These are phyloP conservation scores for Nadsonia fulvescens DNA, from an alignment of 805 yeast genomes.

Conservation along the genomic window DNA sequence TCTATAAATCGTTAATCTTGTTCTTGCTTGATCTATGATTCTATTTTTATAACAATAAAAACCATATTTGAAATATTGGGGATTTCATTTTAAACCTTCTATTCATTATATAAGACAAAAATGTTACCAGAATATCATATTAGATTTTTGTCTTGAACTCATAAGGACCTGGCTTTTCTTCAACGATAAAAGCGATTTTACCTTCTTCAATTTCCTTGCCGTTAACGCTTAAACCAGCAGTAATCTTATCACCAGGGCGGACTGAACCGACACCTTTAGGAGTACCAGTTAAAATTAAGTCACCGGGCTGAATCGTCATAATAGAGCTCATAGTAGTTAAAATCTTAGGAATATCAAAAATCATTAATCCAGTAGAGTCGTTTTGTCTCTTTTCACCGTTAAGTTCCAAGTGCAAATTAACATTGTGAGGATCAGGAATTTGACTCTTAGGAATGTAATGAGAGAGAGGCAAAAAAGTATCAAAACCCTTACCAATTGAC, in stretches of 20 bases:
- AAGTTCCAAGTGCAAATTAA: conserved; percentile 40
- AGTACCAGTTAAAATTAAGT: conserved; percentile 84
- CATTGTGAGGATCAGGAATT: conserved; percentile 61
- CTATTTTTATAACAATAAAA: neutral
- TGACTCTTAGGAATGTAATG: conserved; percentile 43
- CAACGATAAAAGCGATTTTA: conserved; percentile 32
- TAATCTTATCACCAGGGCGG: conserved; percentile 58
- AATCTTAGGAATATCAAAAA: conserved; percentile 70
- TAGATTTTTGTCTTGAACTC: no score
- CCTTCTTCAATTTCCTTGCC: conserved; percentile 38
- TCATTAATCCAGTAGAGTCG: conserved; percentile 68
- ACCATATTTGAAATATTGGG: no score
- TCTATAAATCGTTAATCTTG: neutral
- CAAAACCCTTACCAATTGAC: conserved; percentile 93
- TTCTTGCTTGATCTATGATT: neutral
- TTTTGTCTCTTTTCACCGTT: conserved; percentile 53
- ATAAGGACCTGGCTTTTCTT: conserved; percentile 42
- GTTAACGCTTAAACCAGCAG: conserved; percentile 40
- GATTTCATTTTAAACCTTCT: no score
- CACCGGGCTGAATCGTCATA: conserved; percentile 85
- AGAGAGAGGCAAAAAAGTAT: conserved; percentile 85
- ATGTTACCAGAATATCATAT: no score
- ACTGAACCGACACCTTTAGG: conserved; percentile 93
- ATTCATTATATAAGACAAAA: conserved; percentile 2
- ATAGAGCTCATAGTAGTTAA: conserved; percentile 66